Evolutionary conservation across 2,329 filamentous ascomycete species (phyloP), one percentile per base, ranked within the genome.

Genomic region (Calonectria crousiana): DNA sequence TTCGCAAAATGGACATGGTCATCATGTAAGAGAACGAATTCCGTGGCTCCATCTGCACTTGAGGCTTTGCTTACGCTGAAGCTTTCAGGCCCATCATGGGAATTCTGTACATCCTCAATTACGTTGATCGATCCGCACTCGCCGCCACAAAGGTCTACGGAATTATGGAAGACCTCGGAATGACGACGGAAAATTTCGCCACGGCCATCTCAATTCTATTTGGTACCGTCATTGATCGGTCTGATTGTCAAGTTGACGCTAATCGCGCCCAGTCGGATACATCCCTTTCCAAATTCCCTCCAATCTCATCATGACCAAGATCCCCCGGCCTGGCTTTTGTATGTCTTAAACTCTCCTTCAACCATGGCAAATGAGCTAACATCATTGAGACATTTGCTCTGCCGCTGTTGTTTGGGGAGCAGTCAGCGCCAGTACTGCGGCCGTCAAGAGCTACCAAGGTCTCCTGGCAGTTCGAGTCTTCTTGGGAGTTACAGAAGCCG

Each of bases 271-370:
- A 60, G 56, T 60, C n/a, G 56, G 56, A 60, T 60, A 60, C 34
- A 60, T 60, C 14, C 56, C 56, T 14, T 60, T 60, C 23, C 56
- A 60, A 3, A 84, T 88, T 28, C 87, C 87, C 0, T 88, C 86
- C 6, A 89, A 89, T 62, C 75, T 88, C 47, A 85, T 88, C 71
- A 79, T 89, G 32, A 88, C 88, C 78, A 88, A 87, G 78, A 84
- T 87, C 32, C n/a, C 88, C 86, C 77, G 82, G 85, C 16, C 87
- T 84, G 41, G 77, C 26, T 60, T 76, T 52, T 88, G 84, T 74
- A 83, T 68, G 56, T 60, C 56, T 10, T 4, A 3, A 26, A 28
- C 23, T 23, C 34, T 28, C 23, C 20, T 1, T 10, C 23, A 10
- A 20, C 4, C 2, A 8, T 34, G 5, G 14, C 23, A 47, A 47